Evolutionary conservation across 805 yeast species (phyloP).

Genomic region (Tetrapisispora taiwanensis): DNA sequence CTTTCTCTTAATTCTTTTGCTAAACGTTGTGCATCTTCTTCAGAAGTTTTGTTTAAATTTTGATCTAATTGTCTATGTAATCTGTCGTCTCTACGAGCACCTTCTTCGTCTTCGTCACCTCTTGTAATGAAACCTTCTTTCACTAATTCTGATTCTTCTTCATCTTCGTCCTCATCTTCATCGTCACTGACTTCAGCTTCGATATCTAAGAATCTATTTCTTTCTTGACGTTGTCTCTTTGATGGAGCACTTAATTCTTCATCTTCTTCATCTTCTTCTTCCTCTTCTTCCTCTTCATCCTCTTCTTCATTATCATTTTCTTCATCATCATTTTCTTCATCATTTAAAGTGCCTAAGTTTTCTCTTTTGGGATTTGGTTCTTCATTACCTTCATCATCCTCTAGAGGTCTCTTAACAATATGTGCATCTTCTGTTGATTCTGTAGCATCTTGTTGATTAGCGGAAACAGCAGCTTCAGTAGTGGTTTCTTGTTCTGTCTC

Average conservation of each 20-base stretch:
- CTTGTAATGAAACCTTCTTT: slow-evolving; percentile 70
- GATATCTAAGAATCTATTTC: slow-evolving; percentile 90
- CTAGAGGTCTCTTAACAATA: slow-evolving; percentile 3
- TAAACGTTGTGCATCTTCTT: slow-evolving; percentile 87
- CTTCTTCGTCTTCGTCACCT: slow-evolving; percentile 43
- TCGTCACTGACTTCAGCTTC: slow-evolving; percentile 99
- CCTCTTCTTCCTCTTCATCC: slow-evolving; percentile 33
- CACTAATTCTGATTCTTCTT: slow-evolving; percentile 79
- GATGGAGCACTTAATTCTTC: slow-evolving; percentile 46
- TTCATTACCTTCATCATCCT: not conserved
- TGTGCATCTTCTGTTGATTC: not conserved
- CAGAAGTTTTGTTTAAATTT: slow-evolving; percentile 74
- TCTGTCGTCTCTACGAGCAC: slow-evolving; percentile 51
- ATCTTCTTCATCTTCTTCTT: slow-evolving; percentile 41
- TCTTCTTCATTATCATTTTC: slow-evolving; percentile 32
- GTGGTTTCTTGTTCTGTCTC: not conserved
- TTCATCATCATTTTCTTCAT: slow-evolving; percentile 11
- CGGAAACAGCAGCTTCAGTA: not conserved
- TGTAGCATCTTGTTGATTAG: not conserved
- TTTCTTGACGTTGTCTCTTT: slow-evolving; percentile 37
- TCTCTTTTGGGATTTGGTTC: slow-evolving; percentile 2
- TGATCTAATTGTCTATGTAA: slow-evolving; percentile 87
- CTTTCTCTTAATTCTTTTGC: slow-evolving; percentile 89
- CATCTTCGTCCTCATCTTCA: slow-evolving; percentile 87
- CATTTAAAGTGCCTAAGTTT: not conserved